A percentile compares a stretch with the other conserved stretches of the same genome.
Conservation (phyloP, 495 filamentous ascomycete genomes). For the Talaromyces liani region DNA sequence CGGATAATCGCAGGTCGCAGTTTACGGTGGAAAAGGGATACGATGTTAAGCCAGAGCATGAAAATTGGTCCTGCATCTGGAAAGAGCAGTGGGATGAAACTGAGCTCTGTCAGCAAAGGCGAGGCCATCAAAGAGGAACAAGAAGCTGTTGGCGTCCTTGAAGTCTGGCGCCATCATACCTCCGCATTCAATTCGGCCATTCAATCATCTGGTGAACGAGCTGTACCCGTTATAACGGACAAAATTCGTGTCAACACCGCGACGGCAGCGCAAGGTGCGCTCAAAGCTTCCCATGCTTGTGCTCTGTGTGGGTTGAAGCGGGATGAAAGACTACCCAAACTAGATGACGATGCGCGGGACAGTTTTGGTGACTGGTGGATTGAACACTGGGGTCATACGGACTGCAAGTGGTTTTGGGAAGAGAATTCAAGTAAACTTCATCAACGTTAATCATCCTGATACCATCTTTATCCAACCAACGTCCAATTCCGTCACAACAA, state of each 20-base stretch:
- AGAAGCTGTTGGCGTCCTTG: constrained; percentile 72
- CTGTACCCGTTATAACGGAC: constrained; percentile 63
- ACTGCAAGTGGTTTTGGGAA: constrained; percentile 80
- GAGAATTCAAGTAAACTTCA: constrained; percentile 57
- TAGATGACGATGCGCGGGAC: constrained; percentile 76
- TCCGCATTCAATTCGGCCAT: constrained; percentile 33
- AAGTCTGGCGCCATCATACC: constrained; percentile 53
- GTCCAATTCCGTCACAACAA: background rate
- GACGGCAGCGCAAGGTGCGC: constrained; percentile 48
- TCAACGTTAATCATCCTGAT: constrained; percentile 43
- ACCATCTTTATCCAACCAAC: background rate
- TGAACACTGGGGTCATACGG: constrained; percentile 78
- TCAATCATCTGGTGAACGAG: constrained; percentile 25
- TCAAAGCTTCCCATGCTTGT: constrained; percentile 70
- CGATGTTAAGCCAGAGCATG: constrained; percentile 78
- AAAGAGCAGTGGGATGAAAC: constrained; percentile 76
- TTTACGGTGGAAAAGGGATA: constrained; percentile 83
- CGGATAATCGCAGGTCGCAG: constrained; percentile 81
- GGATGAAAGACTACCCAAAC: constrained; percentile 67
- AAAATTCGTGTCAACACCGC: constrained; percentile 51
- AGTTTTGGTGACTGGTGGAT: constrained; percentile 96
- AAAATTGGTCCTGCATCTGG: constrained; percentile 67
- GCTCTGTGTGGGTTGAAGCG: constrained; percentile 81
- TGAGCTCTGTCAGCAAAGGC: constrained; percentile 69
- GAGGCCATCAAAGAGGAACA: constrained; percentile 79